phyloP scores from a whole-genome alignment of 2,329 filamentous ascomycete genomes.

The Venturia carpophila region DNA sequence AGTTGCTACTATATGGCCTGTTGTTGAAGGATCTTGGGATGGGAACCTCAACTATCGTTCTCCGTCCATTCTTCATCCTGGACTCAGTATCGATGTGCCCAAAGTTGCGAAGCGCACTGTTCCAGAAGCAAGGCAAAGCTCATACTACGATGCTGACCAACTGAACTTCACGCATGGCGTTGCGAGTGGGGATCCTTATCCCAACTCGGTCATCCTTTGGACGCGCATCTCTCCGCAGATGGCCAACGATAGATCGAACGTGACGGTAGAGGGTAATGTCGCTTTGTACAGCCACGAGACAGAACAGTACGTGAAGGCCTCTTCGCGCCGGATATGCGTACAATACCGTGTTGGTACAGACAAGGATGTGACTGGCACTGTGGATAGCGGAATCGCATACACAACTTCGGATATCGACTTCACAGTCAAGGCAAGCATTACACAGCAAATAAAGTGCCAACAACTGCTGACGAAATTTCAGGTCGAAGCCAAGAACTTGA shows the following conservation, averaged over 20 bases:
- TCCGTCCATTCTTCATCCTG: slow-evolving; percentile 23
- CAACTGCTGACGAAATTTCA: background rate
- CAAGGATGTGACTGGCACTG: slow-evolving; percentile 39
- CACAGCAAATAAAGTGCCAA: too few species aligned
- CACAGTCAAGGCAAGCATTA: slow-evolving; percentile 53
- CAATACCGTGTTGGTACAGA: slow-evolving; percentile 54
- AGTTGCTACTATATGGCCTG: background rate
- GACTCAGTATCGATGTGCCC: slow-evolving; percentile 49
- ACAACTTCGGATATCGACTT: slow-evolving; percentile 69
- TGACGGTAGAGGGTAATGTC: slow-evolving; percentile 50
- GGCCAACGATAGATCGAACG: slow-evolving; percentile 36
- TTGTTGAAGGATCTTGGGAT: background rate
- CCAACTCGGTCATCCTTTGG: slow-evolving; percentile 37
- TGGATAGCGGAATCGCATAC: slow-evolving; percentile 53
- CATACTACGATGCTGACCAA: slow-evolving; percentile 21
- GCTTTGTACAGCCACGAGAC: slow-evolving; percentile 49
- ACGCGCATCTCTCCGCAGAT: slow-evolving; percentile 35
- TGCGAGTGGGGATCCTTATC: slow-evolving; percentile 37
- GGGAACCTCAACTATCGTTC: slow-evolving; percentile 15
- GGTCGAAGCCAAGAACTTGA: slow-evolving; percentile 51
- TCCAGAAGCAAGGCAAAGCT: slow-evolving; percentile 6
- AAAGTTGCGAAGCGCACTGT: slow-evolving; percentile 22
- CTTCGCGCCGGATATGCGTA: slow-evolving; percentile 57
- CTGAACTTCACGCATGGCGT: slow-evolving; percentile 59
- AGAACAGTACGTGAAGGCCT: slow-evolving; percentile 37